Conservation (phyloP, 1,139 yeast genomes). For the Saccharomyces hybrid region DNA sequence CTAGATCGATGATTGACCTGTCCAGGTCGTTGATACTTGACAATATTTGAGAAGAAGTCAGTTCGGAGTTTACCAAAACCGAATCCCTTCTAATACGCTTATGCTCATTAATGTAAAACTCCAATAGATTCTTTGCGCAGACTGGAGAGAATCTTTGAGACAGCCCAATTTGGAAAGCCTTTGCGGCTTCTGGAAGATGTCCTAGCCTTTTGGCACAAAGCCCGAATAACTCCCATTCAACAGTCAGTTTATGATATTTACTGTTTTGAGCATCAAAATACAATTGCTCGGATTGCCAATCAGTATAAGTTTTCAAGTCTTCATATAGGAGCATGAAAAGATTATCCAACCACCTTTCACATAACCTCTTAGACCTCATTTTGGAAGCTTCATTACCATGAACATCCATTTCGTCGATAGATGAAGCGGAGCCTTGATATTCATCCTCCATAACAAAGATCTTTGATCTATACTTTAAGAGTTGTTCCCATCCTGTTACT, state of each 20-base stretch:
- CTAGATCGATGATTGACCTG: constrained; percentile 56
- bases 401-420: neutral
- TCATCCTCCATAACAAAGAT: too few species aligned
- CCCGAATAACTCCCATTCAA: constrained; percentile 94
- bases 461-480: too few species aligned
- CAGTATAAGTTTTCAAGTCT: constrained; percentile 80
- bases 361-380: constrained; percentile 53
- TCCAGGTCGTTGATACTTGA: constrained; percentile 42
- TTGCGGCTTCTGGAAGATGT: too few species aligned
- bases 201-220: constrained; percentile 44
- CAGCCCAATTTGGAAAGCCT: too few species aligned
- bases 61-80: constrained; percentile 15
- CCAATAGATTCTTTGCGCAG: constrained; percentile 67
- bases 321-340: constrained; percentile 87
- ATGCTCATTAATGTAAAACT: constrained; percentile 44
- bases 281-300: constrained; percentile 90
- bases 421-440: too few species aligned
- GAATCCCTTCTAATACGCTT: constrained; percentile 23
- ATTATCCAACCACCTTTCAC: constrained; percentile 96
- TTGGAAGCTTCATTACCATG: neutral
- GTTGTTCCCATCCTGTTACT: too few species aligned
- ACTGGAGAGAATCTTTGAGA: constrained; percentile 44
- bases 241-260: constrained; percentile 66
- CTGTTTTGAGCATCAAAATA: constrained; percentile 78
- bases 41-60: constrained; percentile 17